Base-by-base conservation (phyloP, 352 stramenopile species). In the Phytophthora palmivora region DNA sequence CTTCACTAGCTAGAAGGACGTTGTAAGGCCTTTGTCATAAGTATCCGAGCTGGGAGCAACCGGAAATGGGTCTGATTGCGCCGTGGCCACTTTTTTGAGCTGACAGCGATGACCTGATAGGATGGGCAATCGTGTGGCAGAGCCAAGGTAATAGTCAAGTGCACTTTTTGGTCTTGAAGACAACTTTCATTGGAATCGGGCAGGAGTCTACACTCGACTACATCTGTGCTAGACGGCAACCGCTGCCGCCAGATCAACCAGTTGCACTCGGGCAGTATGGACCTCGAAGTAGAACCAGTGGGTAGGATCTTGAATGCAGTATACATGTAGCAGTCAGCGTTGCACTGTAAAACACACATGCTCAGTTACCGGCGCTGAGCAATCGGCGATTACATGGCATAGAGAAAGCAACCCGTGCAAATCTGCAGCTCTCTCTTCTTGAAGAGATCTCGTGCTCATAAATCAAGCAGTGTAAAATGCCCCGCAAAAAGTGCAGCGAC, bases 61-160 rank as follows among this genome's bases (percentile, higher is more conserved):
- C 9, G 4, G 12, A 42, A 34, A 33, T 54, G 46, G 33, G 46
- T 41, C 19, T 41, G 49, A 41, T 42, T 42, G 47, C 47, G 47
- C 33, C 14, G 8, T n/a, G n/a, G n/a, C n/a, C n/a, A n/a, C n/a
- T n/a, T n/a, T n/a, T n/a, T n/a, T n/a, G n/a, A n/a, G 16, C 16
- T 43, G 26, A 57, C 36, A 28, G 28, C 4, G 47, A 65, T 65
- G 57, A 59, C 38, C 47, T 59, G 57, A 65, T 53, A 47, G 19
- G 46, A 64, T 58, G 57, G 37, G 56, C 30, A 33, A 22, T 61
- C 21, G 22, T 10, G 47, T 22, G 57, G 48, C 41, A 59, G 57
- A 65, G 47, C 14, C 19, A 22, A 36, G 19, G n/a, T n/a, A n/a
- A 2, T 32, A 21, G 12, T 2, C 15, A 58, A 38, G 14, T 64